phyloP scores from a whole-genome alignment of 768 basidiomycete species.

The Amanita rubescens region DNA sequence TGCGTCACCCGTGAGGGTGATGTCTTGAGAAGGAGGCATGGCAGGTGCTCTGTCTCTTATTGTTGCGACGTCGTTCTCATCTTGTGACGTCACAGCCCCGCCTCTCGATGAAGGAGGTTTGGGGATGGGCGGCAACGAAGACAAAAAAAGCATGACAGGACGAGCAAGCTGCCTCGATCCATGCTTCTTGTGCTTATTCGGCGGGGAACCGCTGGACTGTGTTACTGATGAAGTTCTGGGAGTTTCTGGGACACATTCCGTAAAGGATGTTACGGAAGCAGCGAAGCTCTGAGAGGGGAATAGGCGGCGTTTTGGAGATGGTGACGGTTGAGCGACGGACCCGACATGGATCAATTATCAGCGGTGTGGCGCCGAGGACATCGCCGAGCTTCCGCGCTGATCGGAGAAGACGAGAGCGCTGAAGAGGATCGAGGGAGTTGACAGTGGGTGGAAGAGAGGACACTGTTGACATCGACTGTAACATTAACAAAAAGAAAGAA shows the following conservation, averaged over 20 bases:
- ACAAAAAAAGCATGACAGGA: neutral
- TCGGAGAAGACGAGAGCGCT: constrained; percentile 48
- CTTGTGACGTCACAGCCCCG: neutral
- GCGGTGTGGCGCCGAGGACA: constrained; percentile 40
- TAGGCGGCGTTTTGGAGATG: neutral
- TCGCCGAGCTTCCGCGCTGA: constrained; percentile 51
- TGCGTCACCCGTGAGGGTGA: neutral
- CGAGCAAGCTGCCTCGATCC: neutral
- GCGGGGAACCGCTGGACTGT: neutral
- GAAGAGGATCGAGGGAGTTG: constrained; percentile 37
- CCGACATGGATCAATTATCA: constrained; percentile 22
- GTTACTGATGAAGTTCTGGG: neutral
- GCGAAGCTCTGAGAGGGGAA: neutral
- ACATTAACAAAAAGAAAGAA: too few species aligned
- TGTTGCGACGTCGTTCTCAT: too few species aligned
- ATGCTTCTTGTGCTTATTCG: neutral
- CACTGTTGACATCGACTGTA: neutral
- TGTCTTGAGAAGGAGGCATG: neutral
- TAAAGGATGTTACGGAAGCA: neutral
- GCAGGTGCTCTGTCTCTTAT: neutral
- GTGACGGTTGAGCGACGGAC: neutral
- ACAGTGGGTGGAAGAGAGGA: constrained; percentile 38
- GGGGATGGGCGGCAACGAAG: neutral
- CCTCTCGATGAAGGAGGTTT: neutral
- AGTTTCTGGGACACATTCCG: neutral